A percentile compares a stretch with the other conserved stretches of the same genome.
Evolutionary conservation across 257 asterid species (phyloP).

Genomic region (Plantago elongata): DNA sequence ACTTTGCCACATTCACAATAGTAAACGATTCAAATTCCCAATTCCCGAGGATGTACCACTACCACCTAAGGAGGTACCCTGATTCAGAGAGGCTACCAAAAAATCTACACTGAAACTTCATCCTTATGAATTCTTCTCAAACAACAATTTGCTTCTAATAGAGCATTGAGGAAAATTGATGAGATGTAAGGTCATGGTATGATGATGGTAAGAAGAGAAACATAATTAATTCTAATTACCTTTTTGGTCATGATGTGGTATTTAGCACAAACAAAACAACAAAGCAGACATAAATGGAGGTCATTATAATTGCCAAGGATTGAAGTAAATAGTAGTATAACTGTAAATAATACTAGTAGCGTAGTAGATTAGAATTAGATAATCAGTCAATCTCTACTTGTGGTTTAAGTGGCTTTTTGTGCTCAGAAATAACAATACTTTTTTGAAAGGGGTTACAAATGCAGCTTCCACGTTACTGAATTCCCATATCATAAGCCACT

Average conservation of each 20-base stretch:
- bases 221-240: not conserved
- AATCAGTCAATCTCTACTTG: no score
- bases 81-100: conserved; percentile 36
- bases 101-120: conserved; percentile 13
- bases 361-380: not conserved
- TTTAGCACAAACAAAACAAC: not conserved
- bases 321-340: no score
- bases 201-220: conserved; percentile 24
- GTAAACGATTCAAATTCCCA: no score
- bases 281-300: not conserved
- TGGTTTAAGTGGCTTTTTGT: not conserved
- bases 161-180: conserved; percentile 23
- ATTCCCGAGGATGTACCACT: not conserved
- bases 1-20: no score
- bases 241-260: conserved; percentile 1
- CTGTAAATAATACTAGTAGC: no score
- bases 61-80: conserved; percentile 28
- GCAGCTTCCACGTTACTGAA: conserved; percentile 1
- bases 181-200: conserved; percentile 28
- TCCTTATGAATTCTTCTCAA: conserved; percentile 9
- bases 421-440: not conserved
- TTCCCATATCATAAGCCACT: conserved; percentile 3
- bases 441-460: not conserved
- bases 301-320: not conserved
- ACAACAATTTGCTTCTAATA: not conserved